phyloP scores from a whole-genome alignment of 768 basidiomycete genomes.

The Hemileccinum impolitum region DNA sequence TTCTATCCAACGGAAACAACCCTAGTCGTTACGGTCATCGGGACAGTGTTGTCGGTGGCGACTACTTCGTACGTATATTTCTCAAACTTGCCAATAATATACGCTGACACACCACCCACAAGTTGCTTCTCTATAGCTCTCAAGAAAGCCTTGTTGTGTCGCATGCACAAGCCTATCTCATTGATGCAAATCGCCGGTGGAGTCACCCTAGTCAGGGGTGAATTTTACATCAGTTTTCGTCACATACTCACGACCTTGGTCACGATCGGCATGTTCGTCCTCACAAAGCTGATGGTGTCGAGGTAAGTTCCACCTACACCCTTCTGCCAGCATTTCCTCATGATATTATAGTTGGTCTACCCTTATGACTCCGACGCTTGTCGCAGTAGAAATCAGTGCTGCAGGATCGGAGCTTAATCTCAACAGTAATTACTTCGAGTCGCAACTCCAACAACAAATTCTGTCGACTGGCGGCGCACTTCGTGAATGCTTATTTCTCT shows the following conservation, averaged over 20 bases:
- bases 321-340: too few species aligned
- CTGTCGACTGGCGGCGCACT: too few species aligned
- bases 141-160: slow-evolving; percentile 8
- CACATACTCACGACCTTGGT: too few species aligned
- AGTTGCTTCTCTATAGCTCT: slow-evolving; percentile 5
- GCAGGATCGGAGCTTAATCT: slow-evolving; percentile 8
- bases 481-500: too few species aligned
- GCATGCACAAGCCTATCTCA: slow-evolving; percentile 9
- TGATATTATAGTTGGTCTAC: slow-evolving; percentile 6
- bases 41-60: neutral
- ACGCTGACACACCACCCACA: neutral
- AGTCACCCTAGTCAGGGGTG: neutral
- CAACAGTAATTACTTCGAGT: neutral
- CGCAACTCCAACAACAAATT: neutral
- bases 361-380: slow-evolving; percentile 4
- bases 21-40: neutral
- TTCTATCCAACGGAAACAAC: neutral
- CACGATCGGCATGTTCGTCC: too few species aligned
- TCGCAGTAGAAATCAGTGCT: neutral
- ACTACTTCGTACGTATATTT: neutral
- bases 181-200: neutral
- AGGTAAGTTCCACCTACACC: too few species aligned
- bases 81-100: neutral
- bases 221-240: too few species aligned
- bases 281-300: too few species aligned